Evolutionary conservation across 164 flowering plant species (phyloP).

Genomic region (Annona squamosa): DNA sequence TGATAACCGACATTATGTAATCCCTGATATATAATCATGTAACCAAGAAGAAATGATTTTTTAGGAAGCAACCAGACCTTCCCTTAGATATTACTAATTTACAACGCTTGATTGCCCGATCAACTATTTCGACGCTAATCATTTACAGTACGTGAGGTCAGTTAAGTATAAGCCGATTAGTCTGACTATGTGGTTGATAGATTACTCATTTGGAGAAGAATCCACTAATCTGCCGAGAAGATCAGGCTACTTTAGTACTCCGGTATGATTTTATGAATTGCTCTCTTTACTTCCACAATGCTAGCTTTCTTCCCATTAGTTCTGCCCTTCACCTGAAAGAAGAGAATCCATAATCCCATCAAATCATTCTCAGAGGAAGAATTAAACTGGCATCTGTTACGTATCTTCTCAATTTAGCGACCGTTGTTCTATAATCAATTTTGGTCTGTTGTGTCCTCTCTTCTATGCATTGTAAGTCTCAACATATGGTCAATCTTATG

Average conservation of each 20-base stretch:
- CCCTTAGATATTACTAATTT: no score
- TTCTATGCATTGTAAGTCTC: no score
- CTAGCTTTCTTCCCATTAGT: constrained; percentile 59
- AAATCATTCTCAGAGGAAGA: background rate
- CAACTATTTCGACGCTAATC: background rate
- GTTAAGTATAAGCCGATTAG: background rate
- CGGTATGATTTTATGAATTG: constrained; percentile 54
- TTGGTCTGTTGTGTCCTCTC: background rate
- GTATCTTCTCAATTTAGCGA: background rate
- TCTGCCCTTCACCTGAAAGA: constrained; percentile 62
- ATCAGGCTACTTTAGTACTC: constrained; percentile 2
- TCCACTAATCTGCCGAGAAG: background rate
- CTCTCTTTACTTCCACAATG: constrained; percentile 75
- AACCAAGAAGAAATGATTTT: no score
- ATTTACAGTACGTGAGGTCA: background rate
- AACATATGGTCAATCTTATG: no score
- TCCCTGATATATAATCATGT: no score
- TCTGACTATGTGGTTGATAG: background rate
- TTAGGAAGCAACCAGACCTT: no score
- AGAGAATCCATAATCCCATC: background rate
- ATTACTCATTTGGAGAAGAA: background rate
- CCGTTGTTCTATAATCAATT: background rate
- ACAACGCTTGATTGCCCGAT: background rate
- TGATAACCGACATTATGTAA: no score
- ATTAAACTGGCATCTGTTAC: background rate